Base-by-base conservation (phyloP, 352 stramenopile genomes). In the Phytophthora hibernalis region DNA sequence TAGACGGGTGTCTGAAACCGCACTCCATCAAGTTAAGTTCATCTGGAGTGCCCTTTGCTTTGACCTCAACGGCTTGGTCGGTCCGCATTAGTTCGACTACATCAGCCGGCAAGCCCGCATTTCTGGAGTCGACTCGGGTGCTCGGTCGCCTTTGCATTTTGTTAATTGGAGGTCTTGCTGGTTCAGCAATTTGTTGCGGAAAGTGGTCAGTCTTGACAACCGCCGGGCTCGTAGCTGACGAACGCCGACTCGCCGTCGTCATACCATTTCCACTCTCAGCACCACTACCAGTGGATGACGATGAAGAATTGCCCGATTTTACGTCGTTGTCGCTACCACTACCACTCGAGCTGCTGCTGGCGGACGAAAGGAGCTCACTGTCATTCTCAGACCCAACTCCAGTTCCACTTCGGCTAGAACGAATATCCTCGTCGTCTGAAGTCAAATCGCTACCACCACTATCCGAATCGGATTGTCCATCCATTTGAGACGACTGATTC, bases 11-110 rank as follows among this genome's bases (percentile, higher is more conserved):
- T 33, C 87, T 80, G 26, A 93, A 95, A 13, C 84, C 80, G 44
- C 87, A 95, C 43, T 95, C 87, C 70, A 92, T 76, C 56, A 93
- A 56, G 28, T 95, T 92, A 5, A 95, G 65, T 42, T 92, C 77
- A 35, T 95, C 87, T 20, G 72, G 54, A 16, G 66, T 87, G 18
- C 84, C 87, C 33, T 82, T 61, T 12, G 73, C 66, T 33, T 82
- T 65, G 4, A 93, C 69, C 15, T 70, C 51, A 16, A 79, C 74
- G 51, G 76, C 66, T 54, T 76, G 61, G 53, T 95, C 87, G 0
- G 83, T 92, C 20, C 87, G 83, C 87, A 95, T 95, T 4, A 95
- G 70, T 48, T 93, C 82, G 42, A 88, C 74, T 16, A 95, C 71
- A 51, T 91, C 75, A 28, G 74, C 71, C 37, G 82, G 72, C 37